phyloP scores from a whole-genome alignment of 176 grass and related monocot species.

The Bromus sterilis region DNA sequence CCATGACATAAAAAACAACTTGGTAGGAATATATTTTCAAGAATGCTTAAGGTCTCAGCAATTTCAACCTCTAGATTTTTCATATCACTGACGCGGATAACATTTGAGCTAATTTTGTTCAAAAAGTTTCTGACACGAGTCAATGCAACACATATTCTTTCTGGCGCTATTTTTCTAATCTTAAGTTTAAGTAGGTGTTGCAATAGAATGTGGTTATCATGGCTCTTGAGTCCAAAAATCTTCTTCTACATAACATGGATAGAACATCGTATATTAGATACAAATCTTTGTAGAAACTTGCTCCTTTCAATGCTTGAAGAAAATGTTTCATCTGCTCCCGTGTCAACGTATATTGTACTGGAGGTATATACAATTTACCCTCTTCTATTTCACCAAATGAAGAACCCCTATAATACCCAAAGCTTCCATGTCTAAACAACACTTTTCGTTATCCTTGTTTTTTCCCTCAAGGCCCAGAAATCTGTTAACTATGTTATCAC shows the following conservation, averaged over 20 bases:
- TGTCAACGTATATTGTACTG: background rate
- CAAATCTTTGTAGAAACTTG: background rate
- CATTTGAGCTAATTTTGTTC: background rate
- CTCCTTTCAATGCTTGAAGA: background rate
- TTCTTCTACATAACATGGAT: background rate
- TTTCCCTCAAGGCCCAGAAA: background rate
- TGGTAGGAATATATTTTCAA: background rate
- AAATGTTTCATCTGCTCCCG: background rate
- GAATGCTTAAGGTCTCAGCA: background rate
- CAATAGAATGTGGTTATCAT: background rate
- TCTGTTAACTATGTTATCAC: background rate
- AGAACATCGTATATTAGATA: background rate
- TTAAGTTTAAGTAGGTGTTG: background rate
- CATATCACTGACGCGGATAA: background rate
- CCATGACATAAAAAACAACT: background rate
- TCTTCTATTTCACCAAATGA: background rate
- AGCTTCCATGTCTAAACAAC: background rate
- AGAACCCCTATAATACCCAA: background rate
- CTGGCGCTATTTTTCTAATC: background rate
- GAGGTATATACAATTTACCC: background rate
- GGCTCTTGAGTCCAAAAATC: background rate
- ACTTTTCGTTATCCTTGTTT: background rate
- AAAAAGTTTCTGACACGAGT: background rate
- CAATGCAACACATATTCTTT: background rate
- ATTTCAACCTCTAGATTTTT: background rate